Conservation (phyloP, 495 filamentous ascomycete species). For the Penicillium psychrofluorescens region DNA sequence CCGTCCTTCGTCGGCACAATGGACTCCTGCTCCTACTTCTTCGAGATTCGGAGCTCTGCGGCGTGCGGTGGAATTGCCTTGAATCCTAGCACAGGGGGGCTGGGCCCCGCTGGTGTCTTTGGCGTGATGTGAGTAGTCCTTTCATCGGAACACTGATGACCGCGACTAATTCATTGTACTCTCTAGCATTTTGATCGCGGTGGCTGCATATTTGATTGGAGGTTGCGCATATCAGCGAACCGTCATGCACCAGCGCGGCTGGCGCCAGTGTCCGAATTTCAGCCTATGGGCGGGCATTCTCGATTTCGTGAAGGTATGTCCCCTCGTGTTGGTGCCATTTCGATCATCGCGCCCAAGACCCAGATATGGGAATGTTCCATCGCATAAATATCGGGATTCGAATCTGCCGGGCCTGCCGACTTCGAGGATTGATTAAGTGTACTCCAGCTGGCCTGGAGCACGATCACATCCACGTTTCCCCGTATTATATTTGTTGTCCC, state of each 20-base stretch:
- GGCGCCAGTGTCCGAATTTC: constrained; percentile 94
- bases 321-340: constrained; percentile 26
- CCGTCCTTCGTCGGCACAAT: constrained; percentile 76
- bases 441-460: constrained; percentile 22
- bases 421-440: constrained; percentile 31
- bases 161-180: constrained; percentile 9
- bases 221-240: constrained; percentile 93
- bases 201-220: constrained; percentile 83
- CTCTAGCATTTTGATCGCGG: constrained; percentile 55
- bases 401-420: constrained; percentile 20
- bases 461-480: constrained; percentile 2
- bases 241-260: constrained; percentile 90
- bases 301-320: constrained; percentile 73
- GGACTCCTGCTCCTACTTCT: constrained; percentile 94
- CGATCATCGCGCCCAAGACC: constrained; percentile 11
- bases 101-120: constrained; percentile 85
- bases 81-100: constrained; percentile 55
- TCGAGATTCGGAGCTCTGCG: constrained; percentile 81
- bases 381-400: constrained; percentile 14
- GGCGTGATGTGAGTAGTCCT: constrained; percentile 67
- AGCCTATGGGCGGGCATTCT: constrained; percentile 84
- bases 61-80: constrained; percentile 67
- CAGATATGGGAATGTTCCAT: constrained; percentile 12
- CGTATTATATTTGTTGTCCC: constrained; percentile 2
- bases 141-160: background rate